Evolutionary conservation across 2,329 filamentous ascomycete genomes (phyloP), one percentile per base, ranked within the genome.

Genomic region (Aureobasidium lini): DNA sequence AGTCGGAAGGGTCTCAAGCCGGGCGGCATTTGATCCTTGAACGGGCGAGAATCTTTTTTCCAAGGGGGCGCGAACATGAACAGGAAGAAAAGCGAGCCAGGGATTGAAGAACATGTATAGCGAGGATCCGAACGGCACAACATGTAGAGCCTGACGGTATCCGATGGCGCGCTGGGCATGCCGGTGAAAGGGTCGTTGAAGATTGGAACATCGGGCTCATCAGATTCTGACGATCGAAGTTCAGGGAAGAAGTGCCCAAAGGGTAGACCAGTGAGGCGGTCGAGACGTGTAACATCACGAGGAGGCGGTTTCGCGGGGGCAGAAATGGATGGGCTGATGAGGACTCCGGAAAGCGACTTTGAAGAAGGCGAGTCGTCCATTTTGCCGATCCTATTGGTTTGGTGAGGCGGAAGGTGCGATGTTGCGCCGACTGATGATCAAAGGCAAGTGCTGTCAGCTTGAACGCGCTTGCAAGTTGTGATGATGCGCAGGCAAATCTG

Each of bases 141-240:
- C 10, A 49, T 9, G 28, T 42, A 18, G 34, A 58, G 54, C 32
- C 34, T 46, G 23, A 18, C 10, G 3, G 37, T 23, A 39, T 56
- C 39, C 34, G 48, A 16, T n/a, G 57, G 31, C 11, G 15, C 9
- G 50, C 48, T 43, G 40, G 60, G 32, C n/a, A 49, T 39, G 15
- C 50, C 28, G 10, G 57, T 44, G 29, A 54, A 54, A 4, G 60
- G 46, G 31, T 47, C 58, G 11, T 34, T 47, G 37, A 61, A 57
- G 32, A 16, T 8, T 16, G n/a, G 18, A 16, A 9, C 13, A 36
- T 8, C 13, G 34, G 34, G 34, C 34, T 36, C 13, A 13, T 9
- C 34, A 9, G 4, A 9, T 13, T 13, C 8, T 8, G 34, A 36
- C 34, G 34, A 9, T 36, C 8, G 34, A 36, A 9, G 34, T 36